Evolutionary conservation across 257 asterid species (phyloP).

Genomic region (Solanum rostratum): DNA sequence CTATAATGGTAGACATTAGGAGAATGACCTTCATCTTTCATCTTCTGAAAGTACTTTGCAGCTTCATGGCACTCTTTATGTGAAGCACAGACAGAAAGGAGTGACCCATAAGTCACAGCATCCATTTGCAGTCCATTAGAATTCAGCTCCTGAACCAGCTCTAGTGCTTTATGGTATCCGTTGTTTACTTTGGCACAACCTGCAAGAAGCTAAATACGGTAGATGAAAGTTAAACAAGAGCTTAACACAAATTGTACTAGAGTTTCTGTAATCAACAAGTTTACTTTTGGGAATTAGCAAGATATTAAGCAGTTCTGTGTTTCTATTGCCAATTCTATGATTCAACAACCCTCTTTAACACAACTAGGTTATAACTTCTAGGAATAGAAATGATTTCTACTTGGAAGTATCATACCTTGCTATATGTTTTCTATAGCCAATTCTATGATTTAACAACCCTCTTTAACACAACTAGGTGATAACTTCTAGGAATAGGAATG

Average conservation of each 20-base stretch:
- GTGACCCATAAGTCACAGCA: conserved; percentile 66
- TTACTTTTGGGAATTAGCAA: neutral
- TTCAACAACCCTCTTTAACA: neutral
- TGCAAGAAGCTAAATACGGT: conserved; percentile 54
- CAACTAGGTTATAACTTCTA: neutral
- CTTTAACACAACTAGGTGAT: neutral
- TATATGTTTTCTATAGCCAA: conserved; percentile 34
- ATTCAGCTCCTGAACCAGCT: conserved; percentile 67
- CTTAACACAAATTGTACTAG: neutral
- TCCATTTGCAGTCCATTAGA: conserved; percentile 69
- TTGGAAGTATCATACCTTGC: conserved; percentile 56
- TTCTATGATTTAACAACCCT: neutral
- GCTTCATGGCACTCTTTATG: conserved; percentile 68
- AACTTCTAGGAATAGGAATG: neutral
- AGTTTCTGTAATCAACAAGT: neutral
- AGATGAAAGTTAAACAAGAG: conserved; percentile 3
- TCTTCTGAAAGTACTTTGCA: conserved; percentile 67
- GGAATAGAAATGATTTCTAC: neutral
- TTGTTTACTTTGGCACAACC: conserved; percentile 73
- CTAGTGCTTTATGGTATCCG: conserved; percentile 73
- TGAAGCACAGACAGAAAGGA: conserved; percentile 89
- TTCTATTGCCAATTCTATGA: neutral
- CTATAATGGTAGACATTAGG: conserved; percentile 91
- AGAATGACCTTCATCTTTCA: conserved; percentile 80
- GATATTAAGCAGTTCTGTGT: neutral